Evolutionary conservation across 352 stramenopile genomes (phyloP).

Genomic region (Phytophthora quininea): DNA sequence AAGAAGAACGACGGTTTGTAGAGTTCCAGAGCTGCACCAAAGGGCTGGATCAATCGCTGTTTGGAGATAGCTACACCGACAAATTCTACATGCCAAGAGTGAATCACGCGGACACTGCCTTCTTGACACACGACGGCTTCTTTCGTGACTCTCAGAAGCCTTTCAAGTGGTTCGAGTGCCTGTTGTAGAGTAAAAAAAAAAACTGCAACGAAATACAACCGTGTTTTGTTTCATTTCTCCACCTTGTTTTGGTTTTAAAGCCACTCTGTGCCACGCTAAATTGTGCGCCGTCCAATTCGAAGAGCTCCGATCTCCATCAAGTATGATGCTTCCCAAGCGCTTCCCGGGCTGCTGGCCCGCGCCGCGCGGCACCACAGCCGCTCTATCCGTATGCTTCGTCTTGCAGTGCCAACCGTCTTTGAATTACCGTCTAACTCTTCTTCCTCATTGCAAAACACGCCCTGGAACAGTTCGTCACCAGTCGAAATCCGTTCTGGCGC

Average conservation of each 20-base stretch:
- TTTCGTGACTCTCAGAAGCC: conserved; percentile 31
- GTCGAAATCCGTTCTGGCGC: conserved; percentile 11
- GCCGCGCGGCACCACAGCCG: conserved; percentile 20
- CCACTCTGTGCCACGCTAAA: no score
- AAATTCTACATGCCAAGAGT: conserved; percentile 33
- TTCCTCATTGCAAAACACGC: not conserved
- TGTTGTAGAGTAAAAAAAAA: conserved; percentile 11
- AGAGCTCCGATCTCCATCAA: conserved; percentile 6
- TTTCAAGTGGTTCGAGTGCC: conserved; percentile 36
- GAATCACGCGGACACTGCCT: conserved; percentile 44
- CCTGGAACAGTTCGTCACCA: conserved; percentile 5
- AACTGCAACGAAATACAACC: not conserved
- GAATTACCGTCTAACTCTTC: not conserved
- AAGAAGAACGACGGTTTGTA: conserved; percentile 27
- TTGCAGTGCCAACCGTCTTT: not conserved
- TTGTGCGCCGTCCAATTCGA: no score
- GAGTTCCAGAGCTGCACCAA: conserved; percentile 39
- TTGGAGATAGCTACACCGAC: conserved; percentile 28
- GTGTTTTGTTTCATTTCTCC: not conserved
- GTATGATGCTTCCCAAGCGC: conserved; percentile 29
- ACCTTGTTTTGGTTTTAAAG: conserved; percentile 8
- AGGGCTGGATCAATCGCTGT: conserved; percentile 23
- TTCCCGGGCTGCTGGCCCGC: conserved; percentile 26
- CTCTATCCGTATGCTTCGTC: conserved; percentile 2
- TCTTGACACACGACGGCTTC: conserved; percentile 34